Percentiles rank a stretch among this genome's conserved stretches.
These are phyloP conservation scores for Sparassis latifolia DNA, from an alignment of 1,284 basidiomycete species.

Conservation along the genomic window DNA sequence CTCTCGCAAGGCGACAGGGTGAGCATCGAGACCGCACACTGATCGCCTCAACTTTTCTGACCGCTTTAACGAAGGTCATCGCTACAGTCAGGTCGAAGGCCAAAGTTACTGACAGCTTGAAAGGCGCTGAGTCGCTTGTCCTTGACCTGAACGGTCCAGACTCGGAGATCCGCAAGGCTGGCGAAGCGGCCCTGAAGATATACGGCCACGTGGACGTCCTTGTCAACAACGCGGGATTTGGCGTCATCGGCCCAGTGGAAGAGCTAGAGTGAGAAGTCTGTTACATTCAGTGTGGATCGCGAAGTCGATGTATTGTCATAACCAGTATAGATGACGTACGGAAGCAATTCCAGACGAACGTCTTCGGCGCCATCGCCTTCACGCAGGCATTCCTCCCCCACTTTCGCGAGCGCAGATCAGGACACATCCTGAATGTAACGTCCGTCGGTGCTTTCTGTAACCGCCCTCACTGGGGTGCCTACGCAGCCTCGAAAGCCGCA, in stretches of 20 bases:
- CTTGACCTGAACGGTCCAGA: neutral
- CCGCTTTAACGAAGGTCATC: neutral
- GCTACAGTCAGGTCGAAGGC: neutral
- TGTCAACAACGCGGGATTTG: neutral
- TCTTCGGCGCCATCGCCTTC: constrained; percentile 11
- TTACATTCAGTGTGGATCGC: no score
- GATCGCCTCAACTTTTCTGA: no score
- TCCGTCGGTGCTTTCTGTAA: constrained; percentile 13
- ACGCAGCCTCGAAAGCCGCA: no score
- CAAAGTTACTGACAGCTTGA: neutral
- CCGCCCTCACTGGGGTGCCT: neutral
- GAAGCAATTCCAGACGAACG: constrained; percentile 7
- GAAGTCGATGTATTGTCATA: neutral
- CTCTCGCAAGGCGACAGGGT: neutral
- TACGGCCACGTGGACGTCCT: neutral
- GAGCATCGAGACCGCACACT: no score
- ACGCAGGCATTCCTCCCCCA: constrained; percentile 8
- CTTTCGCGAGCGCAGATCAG: constrained; percentile 8
- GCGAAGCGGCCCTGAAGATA: neutral
- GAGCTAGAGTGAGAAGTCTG: no score
- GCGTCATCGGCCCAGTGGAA: no score
- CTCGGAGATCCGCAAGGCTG: neutral
- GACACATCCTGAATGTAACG: constrained; percentile 11
- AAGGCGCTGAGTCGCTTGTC: neutral
- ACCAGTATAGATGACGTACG: constrained; percentile 7